Evolutionary conservation across 1,139 yeast genomes (phyloP).

Genomic region (Sugiyamaella castrensis): DNA sequence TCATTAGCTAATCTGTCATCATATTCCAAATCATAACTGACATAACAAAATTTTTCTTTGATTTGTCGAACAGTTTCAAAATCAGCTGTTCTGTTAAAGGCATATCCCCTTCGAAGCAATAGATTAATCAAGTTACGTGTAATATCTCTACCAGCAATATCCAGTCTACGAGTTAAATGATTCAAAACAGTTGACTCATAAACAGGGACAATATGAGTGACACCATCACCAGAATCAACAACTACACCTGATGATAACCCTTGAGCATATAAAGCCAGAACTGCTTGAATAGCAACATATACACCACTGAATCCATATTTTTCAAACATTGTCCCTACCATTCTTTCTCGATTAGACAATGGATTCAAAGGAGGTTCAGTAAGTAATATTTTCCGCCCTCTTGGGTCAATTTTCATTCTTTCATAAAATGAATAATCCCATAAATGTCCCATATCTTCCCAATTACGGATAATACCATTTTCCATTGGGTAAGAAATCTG

Average conservation of each 20-base stretch:
- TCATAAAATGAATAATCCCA: conserved; percentile 98
- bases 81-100: conserved; percentile 97
- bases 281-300: conserved; percentile 97
- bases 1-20: conserved; percentile 87
- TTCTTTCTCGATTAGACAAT: conserved; percentile 81
- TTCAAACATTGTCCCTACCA: conserved; percentile 98
- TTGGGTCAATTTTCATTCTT: conserved; percentile 72
- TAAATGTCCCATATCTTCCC: conserved; percentile 98
- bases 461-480: conserved; percentile 92
- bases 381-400: conserved; percentile 75
- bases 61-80: conserved; percentile 98
- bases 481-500: conserved; percentile 98
- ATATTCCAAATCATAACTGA: conserved; percentile 86
- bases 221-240: conserved; percentile 94
- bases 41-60: conserved; percentile 93
- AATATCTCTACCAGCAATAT: conserved; percentile 98
- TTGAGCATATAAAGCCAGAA: conserved; percentile 93
- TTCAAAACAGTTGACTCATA: conserved; percentile 94
- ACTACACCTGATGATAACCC: conserved; percentile 98
- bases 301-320: conserved; percentile 94
- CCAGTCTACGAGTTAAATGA: conserved; percentile 87
- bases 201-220: conserved; percentile 96
- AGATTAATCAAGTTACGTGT: conserved; percentile 89
- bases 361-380: conserved; percentile 99
- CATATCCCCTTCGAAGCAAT: conserved; percentile 92